A percentile compares a stretch with the other conserved stretches of the same genome.
phyloP scores from a whole-genome alignment of 2,329 filamentous ascomycete species.

The Myriosclerotinia curreyana region DNA sequence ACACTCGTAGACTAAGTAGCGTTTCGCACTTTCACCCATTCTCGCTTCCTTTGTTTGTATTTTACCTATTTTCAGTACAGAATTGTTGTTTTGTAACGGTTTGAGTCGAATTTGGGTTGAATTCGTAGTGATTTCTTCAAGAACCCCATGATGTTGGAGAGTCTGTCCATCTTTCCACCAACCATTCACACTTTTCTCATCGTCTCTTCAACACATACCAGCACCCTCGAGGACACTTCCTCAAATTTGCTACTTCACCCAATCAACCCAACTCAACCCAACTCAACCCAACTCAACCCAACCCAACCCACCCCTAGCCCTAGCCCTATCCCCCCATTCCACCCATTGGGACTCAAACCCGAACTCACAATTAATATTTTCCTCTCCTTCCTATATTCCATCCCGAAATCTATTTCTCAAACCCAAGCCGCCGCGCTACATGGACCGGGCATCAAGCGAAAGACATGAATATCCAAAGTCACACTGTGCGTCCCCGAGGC shows the following conservation, averaged over 20 bases:
- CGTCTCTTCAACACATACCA: neutral
- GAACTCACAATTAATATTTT: conserved; percentile 70
- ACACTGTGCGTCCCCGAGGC: conserved; percentile 57
- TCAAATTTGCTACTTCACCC: conserved; percentile 35
- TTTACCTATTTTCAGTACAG: neutral
- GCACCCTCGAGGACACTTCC: neutral
- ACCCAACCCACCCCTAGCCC: conserved; percentile 27
- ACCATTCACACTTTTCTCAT: neutral
- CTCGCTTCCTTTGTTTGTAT: neutral
- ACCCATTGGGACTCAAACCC: conserved; percentile 76
- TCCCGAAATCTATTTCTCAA: conserved; percentile 49
- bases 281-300: too few relatives aligned
- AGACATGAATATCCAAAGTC: conserved; percentile 76
- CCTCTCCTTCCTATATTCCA: conserved; percentile 55
- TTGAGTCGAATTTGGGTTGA: neutral
- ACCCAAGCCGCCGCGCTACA: conserved; percentile 60
- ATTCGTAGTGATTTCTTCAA: neutral
- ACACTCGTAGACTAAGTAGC: neutral
- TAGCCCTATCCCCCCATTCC: conserved; percentile 66
- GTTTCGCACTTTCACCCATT: neutral
- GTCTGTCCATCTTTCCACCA: neutral
- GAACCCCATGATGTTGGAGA: neutral
- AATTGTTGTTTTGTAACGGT: neutral
- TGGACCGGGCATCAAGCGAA: conserved; percentile 69
- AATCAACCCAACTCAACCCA: neutral